phyloP scores from a whole-genome alignment of 345 rosid species.

The Murraya koenigii region DNA sequence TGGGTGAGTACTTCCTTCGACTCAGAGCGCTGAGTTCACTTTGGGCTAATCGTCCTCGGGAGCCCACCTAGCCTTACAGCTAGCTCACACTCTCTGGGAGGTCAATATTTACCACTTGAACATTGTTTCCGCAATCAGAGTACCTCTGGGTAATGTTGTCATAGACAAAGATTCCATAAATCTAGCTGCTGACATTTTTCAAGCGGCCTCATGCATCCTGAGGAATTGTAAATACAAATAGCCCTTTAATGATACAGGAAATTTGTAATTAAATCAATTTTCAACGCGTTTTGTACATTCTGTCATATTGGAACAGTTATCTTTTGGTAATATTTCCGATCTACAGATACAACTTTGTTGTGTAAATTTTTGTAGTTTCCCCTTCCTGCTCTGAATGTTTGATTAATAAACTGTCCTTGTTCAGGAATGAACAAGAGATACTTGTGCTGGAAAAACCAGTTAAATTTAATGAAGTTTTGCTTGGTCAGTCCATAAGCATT shows the following conservation, averaged over 20 bases:
- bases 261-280: slow-evolving; percentile 16
- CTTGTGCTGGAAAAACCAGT: not conserved
- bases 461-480: not conserved
- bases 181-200: slow-evolving; percentile 40
- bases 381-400: not conserved
- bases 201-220: slow-evolving; percentile 29
- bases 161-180: slow-evolving; percentile 20
- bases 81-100: slow-evolving; percentile 3
- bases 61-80: slow-evolving; percentile 41
- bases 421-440: not conserved
- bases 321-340: slow-evolving; percentile 5
- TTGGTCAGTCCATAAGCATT: not conserved
- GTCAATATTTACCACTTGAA: not conserved
- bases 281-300: slow-evolving; percentile 10
- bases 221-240: slow-evolving; percentile 29
- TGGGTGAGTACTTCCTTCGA: slow-evolving; percentile 83
- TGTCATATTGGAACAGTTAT: slow-evolving; percentile 1
- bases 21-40: slow-evolving; percentile 64
- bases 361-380: slow-evolving; percentile 18
- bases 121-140: slow-evolving; percentile 13
- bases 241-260: slow-evolving; percentile 18
- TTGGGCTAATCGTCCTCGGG: slow-evolving; percentile 58
- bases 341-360: slow-evolving; percentile 6
- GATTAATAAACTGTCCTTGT: slow-evolving; percentile 3
- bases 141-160: slow-evolving; percentile 16